Evolutionary conservation across 1,139 yeast genomes (phyloP).

Genomic region (Lodderomyces theae): DNA sequence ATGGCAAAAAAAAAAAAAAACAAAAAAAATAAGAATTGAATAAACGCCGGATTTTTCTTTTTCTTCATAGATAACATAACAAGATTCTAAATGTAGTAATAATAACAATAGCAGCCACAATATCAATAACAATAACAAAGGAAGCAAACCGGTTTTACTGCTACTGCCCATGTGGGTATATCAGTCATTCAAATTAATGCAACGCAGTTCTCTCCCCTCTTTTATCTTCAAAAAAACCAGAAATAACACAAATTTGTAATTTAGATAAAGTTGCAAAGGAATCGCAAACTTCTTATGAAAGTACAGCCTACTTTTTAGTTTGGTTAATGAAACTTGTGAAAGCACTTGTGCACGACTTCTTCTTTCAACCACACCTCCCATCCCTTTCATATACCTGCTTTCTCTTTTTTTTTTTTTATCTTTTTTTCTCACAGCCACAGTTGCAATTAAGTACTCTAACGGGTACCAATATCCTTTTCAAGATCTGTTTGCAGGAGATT

Average conservation of each 20-base stretch:
- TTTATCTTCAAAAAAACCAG: background rate
- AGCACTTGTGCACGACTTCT: too few species aligned
- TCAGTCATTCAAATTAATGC: too few species aligned
- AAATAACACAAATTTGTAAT: too few species aligned
- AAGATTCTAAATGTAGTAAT: constrained; percentile 1
- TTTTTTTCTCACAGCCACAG: background rate
- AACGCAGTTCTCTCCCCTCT: background rate
- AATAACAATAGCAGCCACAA: background rate
- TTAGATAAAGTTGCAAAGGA: too few species aligned
- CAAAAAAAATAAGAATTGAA: background rate
- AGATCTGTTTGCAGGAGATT: background rate
- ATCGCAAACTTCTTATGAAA: too few species aligned
- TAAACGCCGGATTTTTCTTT: background rate
- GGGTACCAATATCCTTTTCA: background rate
- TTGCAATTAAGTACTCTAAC: background rate
- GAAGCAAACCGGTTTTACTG: background rate
- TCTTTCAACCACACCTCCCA: too few species aligned
- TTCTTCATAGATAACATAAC: background rate
- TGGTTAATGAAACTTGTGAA: too few species aligned
- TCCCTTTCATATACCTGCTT: too few species aligned
- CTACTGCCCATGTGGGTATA: background rate
- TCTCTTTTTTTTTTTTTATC: too few species aligned
- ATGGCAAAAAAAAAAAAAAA: background rate
- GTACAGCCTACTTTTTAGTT: too few species aligned
- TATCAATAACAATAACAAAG: background rate